A percentile compares a stretch with the other conserved stretches of the same genome.
Conservation (phyloP, 1,284 basidiomycete genomes). For the Ganoderma meredithae region DNA sequence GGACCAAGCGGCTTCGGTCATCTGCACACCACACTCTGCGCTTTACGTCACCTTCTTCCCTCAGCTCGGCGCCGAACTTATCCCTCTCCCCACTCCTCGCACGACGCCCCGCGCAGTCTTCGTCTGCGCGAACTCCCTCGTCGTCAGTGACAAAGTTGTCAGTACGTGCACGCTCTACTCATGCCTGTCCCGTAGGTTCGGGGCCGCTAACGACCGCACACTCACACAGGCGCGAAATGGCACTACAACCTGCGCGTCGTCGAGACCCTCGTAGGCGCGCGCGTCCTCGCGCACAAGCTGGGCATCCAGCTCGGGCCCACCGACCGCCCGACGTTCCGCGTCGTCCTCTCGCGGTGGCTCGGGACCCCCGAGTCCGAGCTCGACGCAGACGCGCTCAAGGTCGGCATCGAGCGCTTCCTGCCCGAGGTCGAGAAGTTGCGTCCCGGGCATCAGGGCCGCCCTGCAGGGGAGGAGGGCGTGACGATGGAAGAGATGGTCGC, state of each 20-base stretch:
- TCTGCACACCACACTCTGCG: constrained; percentile 72
- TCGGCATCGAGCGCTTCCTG: constrained; percentile 56
- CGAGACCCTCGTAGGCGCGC: constrained; percentile 82
- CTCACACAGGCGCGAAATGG: constrained; percentile 61
- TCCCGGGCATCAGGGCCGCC: constrained; percentile 42
- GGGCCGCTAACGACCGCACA: neutral
- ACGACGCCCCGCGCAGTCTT: constrained; percentile 62
- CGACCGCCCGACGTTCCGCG: constrained; percentile 53
- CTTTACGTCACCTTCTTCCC: constrained; percentile 87
- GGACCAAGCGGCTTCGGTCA: constrained; percentile 87
- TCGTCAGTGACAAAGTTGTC: constrained; percentile 84
- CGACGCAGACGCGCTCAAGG: constrained; percentile 51
- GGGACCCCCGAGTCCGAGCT: constrained; percentile 55
- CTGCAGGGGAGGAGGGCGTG: constrained; percentile 58
- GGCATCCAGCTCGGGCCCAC: constrained; percentile 48
- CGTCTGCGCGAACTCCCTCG: constrained; percentile 86
- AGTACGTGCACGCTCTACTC: constrained; percentile 27
- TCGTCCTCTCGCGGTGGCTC: constrained; percentile 59
- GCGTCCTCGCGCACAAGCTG: constrained; percentile 70
- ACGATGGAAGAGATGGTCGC: constrained; percentile 77
- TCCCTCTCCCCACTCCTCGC: constrained; percentile 61
- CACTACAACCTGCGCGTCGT: constrained; percentile 90
- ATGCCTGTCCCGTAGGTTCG: neutral
- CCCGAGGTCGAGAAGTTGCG: constrained; percentile 61
- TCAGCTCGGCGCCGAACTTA: constrained; percentile 67